Conservation (phyloP, 495 filamentous ascomycete species). For the Jackrogersella multiformis region DNA sequence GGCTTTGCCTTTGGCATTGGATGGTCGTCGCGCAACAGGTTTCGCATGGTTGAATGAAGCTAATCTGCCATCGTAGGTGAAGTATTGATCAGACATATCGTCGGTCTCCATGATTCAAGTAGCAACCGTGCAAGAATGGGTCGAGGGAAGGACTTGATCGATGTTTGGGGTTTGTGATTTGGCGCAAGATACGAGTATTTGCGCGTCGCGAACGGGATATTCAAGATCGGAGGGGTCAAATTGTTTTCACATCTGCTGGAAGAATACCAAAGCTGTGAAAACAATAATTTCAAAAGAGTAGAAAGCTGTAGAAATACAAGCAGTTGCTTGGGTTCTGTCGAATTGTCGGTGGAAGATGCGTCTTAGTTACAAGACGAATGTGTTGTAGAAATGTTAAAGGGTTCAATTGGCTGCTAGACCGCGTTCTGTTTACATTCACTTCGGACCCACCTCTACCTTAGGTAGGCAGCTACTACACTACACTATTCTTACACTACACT, state of each 20-base stretch:
- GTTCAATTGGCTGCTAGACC: constrained; percentile 36
- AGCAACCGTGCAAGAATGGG: background rate
- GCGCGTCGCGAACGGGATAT: constrained; percentile 19
- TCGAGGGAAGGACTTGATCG: background rate
- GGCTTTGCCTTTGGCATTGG: constrained; percentile 65
- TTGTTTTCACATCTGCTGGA: background rate
- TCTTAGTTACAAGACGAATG: constrained; percentile 7
- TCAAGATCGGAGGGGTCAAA: background rate
- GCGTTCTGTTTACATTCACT: constrained; percentile 44
- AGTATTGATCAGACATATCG: constrained; percentile 54
- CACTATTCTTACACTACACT: no score
- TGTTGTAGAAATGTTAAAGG: background rate
- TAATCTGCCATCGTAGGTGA: constrained; percentile 75
- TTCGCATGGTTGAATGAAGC: constrained; percentile 72
- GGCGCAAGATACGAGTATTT: constrained; percentile 8
- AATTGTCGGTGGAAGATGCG: background rate
- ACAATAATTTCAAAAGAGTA: background rate
- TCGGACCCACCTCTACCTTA: constrained; percentile 16
- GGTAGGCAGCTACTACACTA: background rate
- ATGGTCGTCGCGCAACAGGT: constrained; percentile 71
- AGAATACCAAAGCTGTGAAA: background rate
- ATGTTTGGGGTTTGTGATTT: background rate
- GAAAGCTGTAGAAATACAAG: background rate
- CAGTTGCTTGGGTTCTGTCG: constrained; percentile 1
- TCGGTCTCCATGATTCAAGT: constrained; percentile 39